Conservation (phyloP, 345 rosid genomes). For the Boechera stricta region DNA sequence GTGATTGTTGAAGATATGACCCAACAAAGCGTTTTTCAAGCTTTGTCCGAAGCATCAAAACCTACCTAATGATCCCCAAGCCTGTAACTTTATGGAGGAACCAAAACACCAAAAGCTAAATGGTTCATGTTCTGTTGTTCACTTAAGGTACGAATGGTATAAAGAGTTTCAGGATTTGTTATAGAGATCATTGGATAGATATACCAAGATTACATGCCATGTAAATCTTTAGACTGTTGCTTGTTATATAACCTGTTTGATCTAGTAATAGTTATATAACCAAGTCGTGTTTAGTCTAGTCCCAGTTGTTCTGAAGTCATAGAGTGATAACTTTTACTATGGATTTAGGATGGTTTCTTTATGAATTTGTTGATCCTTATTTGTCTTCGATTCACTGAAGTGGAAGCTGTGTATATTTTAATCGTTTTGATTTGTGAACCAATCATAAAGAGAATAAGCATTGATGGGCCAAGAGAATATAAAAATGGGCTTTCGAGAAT, state of each 20-base stretch:
- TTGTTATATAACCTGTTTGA: conserved; percentile 7
- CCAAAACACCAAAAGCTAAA: background rate
- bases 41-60: conserved; percentile 62
- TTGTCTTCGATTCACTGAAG: background rate
- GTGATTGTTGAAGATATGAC: conserved; percentile 78
- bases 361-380: background rate
- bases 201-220: background rate
- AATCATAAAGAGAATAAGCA: background rate
- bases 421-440: background rate
- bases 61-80: conserved; percentile 29
- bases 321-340: background rate
- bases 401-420: too few species aligned
- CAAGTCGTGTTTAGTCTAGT: conserved; percentile 15
- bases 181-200: conserved; percentile 1
- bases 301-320: background rate
- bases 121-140: background rate
- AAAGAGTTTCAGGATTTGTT: background rate
- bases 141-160: background rate
- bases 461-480: background rate
- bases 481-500: background rate
- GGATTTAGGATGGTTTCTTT: conserved; percentile 2
- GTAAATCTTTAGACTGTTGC: conserved; percentile 29
- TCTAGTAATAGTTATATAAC: too few species aligned
- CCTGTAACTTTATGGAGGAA: conserved; percentile 22
- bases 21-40: conserved; percentile 59